Percentiles rank a stretch among this genome's conserved stretches.
Evolutionary conservation across 352 stramenopile species (phyloP).

Genomic region (Pythium aristosporum): DNA sequence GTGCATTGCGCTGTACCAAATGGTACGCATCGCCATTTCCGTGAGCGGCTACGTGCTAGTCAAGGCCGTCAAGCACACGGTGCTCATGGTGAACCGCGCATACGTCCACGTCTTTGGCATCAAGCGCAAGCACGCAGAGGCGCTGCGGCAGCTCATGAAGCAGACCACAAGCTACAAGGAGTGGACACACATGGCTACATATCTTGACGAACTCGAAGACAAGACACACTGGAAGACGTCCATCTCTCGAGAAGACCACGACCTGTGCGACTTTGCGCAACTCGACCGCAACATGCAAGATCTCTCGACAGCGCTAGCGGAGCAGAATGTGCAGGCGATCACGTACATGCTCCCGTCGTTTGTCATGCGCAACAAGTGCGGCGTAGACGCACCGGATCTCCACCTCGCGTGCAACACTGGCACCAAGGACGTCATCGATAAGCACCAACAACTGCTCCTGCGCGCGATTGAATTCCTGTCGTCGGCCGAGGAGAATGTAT

Average conservation of each 20-base stretch:
- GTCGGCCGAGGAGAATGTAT: conserved; percentile 27
- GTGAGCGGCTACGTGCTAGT: conserved; percentile 49
- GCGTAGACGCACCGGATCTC: conserved; percentile 51
- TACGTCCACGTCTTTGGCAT: conserved; percentile 34
- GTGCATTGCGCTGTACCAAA: conserved; percentile 65
- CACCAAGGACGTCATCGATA: conserved; percentile 59
- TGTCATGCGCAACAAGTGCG: conserved; percentile 64
- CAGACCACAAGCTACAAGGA: conserved; percentile 48
- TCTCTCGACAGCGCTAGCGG: conserved; percentile 32
- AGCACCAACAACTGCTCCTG: conserved; percentile 44
- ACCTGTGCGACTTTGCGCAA: conserved; percentile 65
- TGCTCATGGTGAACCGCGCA: conserved; percentile 5
- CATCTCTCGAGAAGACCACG: conserved; percentile 41
- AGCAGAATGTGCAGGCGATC: conserved; percentile 45
- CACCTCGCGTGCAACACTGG: conserved; percentile 57
- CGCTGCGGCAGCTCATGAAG: conserved; percentile 62
- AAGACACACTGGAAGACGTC: conserved; percentile 62
- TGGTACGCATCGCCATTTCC: conserved; percentile 57
- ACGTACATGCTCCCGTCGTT: conserved; percentile 63
- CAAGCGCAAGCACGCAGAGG: conserved; percentile 49
- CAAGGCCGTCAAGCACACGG: conserved; percentile 40
- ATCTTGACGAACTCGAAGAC: conserved; percentile 58
- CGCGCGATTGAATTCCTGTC: conserved; percentile 46
- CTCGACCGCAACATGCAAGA: conserved; percentile 42
- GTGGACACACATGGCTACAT: conserved; percentile 62